These are phyloP conservation scores for Asclepias syriaca DNA, from an alignment of 257 asterid genomes.

Conservation along the genomic window DNA sequence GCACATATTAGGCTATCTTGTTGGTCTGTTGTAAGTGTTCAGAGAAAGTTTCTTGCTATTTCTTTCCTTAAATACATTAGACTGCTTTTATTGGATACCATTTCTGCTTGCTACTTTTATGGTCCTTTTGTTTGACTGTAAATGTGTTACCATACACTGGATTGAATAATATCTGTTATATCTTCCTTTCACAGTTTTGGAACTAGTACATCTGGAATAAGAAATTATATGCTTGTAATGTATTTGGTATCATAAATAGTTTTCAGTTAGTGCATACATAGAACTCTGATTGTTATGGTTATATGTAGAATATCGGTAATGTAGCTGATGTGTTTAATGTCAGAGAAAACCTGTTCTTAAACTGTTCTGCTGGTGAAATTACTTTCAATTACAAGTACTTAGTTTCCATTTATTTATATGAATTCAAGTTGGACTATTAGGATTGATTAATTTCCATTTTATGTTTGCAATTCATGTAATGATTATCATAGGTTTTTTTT, in stretches of 20 bases:
- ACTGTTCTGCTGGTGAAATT: background rate
- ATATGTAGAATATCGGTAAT: background rate
- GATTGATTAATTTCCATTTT: background rate
- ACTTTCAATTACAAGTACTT: background rate
- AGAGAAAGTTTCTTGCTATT: background rate
- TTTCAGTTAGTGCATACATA: background rate
- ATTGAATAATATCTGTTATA: background rate
- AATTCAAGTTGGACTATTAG: background rate
- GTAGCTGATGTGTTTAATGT: background rate
- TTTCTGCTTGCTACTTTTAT: background rate
- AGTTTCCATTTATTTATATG: background rate
- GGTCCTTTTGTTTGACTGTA: background rate
- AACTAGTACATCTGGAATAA: background rate
- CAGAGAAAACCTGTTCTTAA: background rate
- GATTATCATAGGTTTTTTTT: background rate
- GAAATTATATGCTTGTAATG: background rate
- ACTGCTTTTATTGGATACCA: background rate
- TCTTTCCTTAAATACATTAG: background rate
- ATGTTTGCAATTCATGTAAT: background rate
- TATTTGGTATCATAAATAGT: background rate
- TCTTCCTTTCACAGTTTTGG: background rate
- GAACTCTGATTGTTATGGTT: background rate
- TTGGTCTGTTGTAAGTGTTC: conserved; percentile 64
- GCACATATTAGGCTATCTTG: conserved; percentile 71
- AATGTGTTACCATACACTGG: background rate